phyloP scores from a whole-genome alignment of 2,329 filamentous ascomycete species.

The Diplocarpon rosae region DNA sequence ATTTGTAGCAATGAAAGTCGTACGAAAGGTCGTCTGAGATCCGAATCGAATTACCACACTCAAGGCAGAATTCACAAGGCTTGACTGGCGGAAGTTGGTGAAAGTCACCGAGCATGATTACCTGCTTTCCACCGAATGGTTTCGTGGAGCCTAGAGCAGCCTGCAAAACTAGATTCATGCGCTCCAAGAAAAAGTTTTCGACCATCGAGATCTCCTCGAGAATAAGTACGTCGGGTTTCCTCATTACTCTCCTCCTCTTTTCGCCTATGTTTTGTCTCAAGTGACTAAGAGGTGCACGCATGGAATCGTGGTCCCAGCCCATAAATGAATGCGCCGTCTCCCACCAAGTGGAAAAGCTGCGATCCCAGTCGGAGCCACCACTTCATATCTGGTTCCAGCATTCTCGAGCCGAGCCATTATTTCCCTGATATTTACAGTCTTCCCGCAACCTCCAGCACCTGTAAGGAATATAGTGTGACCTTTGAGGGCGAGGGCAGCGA shows the following conservation, averaged over 20 bases:
- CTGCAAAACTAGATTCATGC: conserved; percentile 18
- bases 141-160: background rate
- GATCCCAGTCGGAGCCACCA: conserved; percentile 23
- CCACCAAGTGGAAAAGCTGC: conserved; percentile 20
- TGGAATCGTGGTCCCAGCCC: conserved; percentile 22
- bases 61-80: conserved; percentile 20
- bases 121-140: conserved; percentile 23
- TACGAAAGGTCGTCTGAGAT: conserved; percentile 5
- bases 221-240: conserved; percentile 13
- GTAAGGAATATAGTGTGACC: conserved; percentile 24
- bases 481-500: conserved; percentile 19
- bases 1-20: conserved; percentile 1
- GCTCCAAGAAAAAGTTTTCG: conserved; percentile 21
- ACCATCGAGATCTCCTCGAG: conserved; percentile 26
- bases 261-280: conserved; percentile 5
- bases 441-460: conserved; percentile 23
- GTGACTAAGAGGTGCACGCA: conserved; percentile 6
- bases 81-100: conserved; percentile 25
- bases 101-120: conserved; percentile 24
- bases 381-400: conserved; percentile 11
- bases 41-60: conserved; percentile 12
- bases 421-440: conserved; percentile 19
- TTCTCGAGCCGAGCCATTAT: conserved; percentile 12
- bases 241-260: conserved; percentile 3
- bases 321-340: conserved; percentile 21